These are phyloP conservation scores for Cotoneaster glaucophyllus DNA, from an alignment of 306 rosid species.

Conservation along the genomic window DNA sequence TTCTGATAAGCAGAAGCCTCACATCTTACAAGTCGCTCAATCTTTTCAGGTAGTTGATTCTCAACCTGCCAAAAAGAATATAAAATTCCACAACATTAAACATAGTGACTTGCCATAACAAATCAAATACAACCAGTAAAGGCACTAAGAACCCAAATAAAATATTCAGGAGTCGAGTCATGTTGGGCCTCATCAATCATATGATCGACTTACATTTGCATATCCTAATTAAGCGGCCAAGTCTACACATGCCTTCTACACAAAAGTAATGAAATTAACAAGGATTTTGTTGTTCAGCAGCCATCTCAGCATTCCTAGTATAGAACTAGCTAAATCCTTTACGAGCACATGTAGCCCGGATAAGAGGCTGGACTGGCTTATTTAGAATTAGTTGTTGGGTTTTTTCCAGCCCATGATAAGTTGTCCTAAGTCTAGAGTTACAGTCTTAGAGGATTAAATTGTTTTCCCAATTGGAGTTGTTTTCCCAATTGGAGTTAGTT, in stretches of 20 bases:
- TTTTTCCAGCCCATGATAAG: no score
- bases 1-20: constrained; percentile 99
- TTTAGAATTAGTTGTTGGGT: no score
- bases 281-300: neutral
- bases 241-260: neutral
- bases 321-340: neutral
- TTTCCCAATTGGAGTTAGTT: no score
- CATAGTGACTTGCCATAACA: constrained; percentile 8
- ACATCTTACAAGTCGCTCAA: constrained; percentile 90
- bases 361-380: neutral
- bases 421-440: no score
- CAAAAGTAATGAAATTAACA: neutral
- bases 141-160: neutral
- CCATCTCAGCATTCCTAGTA: neutral
- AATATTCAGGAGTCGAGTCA: neutral
- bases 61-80: constrained; percentile 57
- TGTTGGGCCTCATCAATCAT: neutral
- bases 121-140: neutral
- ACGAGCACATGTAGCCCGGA: neutral
- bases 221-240: neutral
- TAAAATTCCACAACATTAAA: constrained; percentile 20
- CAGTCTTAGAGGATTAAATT: no score
- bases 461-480: no score
- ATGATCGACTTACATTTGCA: neutral
- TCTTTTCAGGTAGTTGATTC: constrained; percentile 91